These are phyloP conservation scores for Zostera marina DNA, from an alignment of 116 monocot genomes.

Conservation along the genomic window DNA sequence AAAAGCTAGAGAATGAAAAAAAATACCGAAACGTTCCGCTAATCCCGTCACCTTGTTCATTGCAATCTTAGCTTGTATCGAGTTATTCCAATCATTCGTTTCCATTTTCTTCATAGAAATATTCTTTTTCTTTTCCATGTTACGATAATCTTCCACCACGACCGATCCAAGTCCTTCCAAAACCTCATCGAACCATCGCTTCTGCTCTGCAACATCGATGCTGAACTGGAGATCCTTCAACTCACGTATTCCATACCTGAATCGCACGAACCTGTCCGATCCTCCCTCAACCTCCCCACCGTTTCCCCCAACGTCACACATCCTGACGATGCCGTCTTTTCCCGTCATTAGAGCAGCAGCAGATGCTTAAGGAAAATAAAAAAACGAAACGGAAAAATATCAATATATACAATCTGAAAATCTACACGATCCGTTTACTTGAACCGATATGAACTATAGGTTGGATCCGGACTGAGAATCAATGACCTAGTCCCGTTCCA, in stretches of 20 bases:
- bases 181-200: conserved; percentile 3
- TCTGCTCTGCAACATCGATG: conserved; percentile 5
- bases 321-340: not conserved
- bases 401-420: no score
- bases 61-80: not conserved
- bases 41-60: no score
- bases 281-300: not conserved
- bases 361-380: no score
- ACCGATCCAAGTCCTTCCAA: not conserved
- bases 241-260: not conserved
- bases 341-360: not conserved
- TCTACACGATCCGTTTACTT: no score
- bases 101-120: not conserved
- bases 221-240: conserved; percentile 4
- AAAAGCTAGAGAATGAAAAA: not conserved
- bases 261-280: not conserved
- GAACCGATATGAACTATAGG: no score
- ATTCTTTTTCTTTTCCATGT: not conserved
- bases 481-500: no score
- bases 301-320: not conserved
- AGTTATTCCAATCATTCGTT: not conserved
- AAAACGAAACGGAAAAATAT: no score
- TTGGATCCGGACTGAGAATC: no score
- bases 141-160: conserved; percentile 1
- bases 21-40: not conserved